Evolutionary conservation across 495 filamentous ascomycete species (phyloP).

Genomic region (Wilcoxina mikolae): DNA sequence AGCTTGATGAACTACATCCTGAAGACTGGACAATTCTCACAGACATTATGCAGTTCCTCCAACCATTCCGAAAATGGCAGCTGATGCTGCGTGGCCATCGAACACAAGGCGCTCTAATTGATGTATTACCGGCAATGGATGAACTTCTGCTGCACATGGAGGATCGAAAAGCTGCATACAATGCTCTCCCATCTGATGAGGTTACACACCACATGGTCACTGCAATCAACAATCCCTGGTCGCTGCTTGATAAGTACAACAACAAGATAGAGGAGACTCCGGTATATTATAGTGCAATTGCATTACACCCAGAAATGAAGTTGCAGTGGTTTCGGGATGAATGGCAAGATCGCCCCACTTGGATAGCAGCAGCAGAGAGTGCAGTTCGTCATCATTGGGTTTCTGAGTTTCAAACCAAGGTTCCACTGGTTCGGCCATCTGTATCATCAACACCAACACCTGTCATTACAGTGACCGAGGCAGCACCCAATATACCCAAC

Average conservation of each 20-base stretch:
- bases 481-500: too few species aligned
- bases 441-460: too few species aligned
- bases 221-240: background rate
- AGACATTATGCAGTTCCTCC: conserved; percentile 5
- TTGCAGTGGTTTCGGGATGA: background rate
- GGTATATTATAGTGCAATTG: background rate
- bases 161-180: background rate
- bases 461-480: too few species aligned
- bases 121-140: background rate
- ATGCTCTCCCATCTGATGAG: background rate
- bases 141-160: background rate
- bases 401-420: too few species aligned
- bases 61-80: background rate
- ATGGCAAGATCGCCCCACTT: too few species aligned
- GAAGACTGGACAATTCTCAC: conserved; percentile 9
- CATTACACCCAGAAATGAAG: background rate
- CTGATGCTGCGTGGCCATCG: background rate
- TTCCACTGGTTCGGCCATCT: too few species aligned
- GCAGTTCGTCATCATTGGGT: too few species aligned
- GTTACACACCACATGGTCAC: background rate
- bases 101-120: background rate
- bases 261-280: background rate
- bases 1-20: background rate
- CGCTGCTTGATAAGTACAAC: background rate
- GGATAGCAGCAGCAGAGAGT: too few species aligned